phyloP scores from a whole-genome alignment of 495 filamentous ascomycete genomes.

The Penicillium bovifimosum region DNA sequence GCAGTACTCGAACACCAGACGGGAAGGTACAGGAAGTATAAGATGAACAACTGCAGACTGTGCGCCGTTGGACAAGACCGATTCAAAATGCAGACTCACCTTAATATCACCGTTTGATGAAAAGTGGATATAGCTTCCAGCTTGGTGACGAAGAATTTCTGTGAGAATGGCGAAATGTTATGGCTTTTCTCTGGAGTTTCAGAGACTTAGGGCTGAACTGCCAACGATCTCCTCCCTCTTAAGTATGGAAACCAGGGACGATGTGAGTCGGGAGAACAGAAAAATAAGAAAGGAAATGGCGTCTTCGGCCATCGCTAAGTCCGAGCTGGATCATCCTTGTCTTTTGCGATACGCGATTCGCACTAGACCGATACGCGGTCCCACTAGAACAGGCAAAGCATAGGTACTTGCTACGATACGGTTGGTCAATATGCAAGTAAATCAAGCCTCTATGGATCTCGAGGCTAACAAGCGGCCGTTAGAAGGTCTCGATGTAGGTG shows the following conservation, averaged over 20 bases:
- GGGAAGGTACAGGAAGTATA: not conserved
- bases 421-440: not conserved
- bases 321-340: not conserved
- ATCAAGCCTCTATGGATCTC: too few species aligned
- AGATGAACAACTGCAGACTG: not conserved
- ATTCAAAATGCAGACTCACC: slow-evolving; percentile 2
- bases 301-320: not conserved
- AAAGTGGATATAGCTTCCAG: not conserved
- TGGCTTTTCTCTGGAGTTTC: not conserved
- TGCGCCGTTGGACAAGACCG: not conserved
- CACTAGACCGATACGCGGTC: not conserved
- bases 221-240: too few species aligned
- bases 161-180: not conserved
- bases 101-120: not conserved
- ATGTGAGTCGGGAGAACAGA: too few species aligned
- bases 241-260: too few species aligned
- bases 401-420: not conserved
- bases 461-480: too few species aligned
- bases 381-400: not conserved
- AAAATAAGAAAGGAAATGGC: not conserved
- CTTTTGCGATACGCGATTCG: not conserved
- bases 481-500: too few species aligned
- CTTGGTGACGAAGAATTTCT: not conserved
- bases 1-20: too few species aligned
- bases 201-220: not conserved